Conservation (phyloP, 2,329 filamentous ascomycete genomes). For the Simplicillium sp. region DNA sequence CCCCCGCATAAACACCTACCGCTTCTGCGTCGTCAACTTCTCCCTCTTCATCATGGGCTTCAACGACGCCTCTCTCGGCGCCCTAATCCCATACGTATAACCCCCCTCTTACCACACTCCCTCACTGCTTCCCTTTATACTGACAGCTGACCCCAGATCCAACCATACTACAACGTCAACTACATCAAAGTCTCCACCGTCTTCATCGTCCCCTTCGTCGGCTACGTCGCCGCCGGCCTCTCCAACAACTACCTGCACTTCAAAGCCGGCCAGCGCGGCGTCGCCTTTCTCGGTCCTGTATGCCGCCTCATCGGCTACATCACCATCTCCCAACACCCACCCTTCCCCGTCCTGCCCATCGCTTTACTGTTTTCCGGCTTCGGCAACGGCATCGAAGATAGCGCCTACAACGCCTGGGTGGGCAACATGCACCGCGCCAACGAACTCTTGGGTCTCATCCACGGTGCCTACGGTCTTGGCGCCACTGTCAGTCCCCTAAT, state of each 20-base stretch:
- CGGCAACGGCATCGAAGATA: constrained; percentile 60
- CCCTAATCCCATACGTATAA: constrained; percentile 35
- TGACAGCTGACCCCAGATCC: constrained; percentile 30
- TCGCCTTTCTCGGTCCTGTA: constrained; percentile 54
- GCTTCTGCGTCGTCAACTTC: constrained; percentile 49
- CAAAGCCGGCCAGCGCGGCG: constrained; percentile 58
- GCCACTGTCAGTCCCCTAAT: constrained; percentile 61
- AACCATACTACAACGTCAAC: constrained; percentile 49
- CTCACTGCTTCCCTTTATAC: background rate
- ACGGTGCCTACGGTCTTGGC: constrained; percentile 63
- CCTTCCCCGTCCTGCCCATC: constrained; percentile 57
- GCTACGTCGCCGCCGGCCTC: constrained; percentile 54
- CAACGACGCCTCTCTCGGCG: constrained; percentile 58
- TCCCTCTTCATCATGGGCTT: constrained; percentile 57
- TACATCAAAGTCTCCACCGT: constrained; percentile 57
- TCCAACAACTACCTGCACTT: constrained; percentile 57
- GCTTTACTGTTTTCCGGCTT: constrained; percentile 58
- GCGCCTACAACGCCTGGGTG: constrained; percentile 49
- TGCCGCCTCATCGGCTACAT: constrained; percentile 58
- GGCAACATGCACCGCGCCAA: constrained; percentile 67
- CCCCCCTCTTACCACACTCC: background rate
- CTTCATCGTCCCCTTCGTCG: constrained; percentile 57
- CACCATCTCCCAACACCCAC: constrained; percentile 56
- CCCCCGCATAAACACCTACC: constrained; percentile 47
- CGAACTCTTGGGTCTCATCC: constrained; percentile 63